phyloP scores from a whole-genome alignment of 768 basidiomycete genomes.

The Macrolepiota fuliginosa region DNA sequence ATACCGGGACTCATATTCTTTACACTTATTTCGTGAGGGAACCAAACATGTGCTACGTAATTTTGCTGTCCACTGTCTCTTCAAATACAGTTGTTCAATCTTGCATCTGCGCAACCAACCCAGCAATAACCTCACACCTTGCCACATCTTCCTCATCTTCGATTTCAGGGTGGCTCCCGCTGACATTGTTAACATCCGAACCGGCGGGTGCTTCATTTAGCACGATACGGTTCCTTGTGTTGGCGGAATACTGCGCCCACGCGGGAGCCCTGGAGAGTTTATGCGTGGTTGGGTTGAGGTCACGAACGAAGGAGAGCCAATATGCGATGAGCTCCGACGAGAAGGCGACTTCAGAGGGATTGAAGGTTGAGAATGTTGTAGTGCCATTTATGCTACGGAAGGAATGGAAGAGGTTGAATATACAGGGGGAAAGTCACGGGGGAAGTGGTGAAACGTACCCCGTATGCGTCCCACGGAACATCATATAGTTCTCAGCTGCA shows the following conservation, averaged over 20 bases:
- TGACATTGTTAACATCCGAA: conserved; percentile 25
- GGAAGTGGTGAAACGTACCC: conserved; percentile 33
- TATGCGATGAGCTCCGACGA: conserved; percentile 60
- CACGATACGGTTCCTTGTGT: conserved; percentile 37
- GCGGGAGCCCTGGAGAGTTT: conserved; percentile 48
- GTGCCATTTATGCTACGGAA: conserved; percentile 48
- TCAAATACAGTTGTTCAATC: conserved; percentile 21
- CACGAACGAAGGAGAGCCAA: conserved; percentile 64
- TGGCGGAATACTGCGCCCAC: conserved; percentile 41
- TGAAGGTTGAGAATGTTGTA: conserved; percentile 44
- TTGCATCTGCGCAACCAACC: conserved; percentile 31
- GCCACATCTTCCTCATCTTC: conserved; percentile 34
- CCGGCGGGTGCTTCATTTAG: conserved; percentile 36
- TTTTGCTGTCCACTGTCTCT: no score
- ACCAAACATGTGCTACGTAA: no score
- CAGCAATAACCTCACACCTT: conserved; percentile 36
- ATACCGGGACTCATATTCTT: no score
- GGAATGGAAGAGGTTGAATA: neutral
- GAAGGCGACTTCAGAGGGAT: conserved; percentile 46
- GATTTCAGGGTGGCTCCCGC: conserved; percentile 39
- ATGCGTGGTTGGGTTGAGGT: conserved; percentile 52
- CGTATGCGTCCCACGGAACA: conserved; percentile 60
- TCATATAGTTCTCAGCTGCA: conserved; percentile 67
- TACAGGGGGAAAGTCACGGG: neutral
- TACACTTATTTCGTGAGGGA: no score